phyloP scores from a whole-genome alignment of 805 yeast species.

The Candida berthetii region DNA sequence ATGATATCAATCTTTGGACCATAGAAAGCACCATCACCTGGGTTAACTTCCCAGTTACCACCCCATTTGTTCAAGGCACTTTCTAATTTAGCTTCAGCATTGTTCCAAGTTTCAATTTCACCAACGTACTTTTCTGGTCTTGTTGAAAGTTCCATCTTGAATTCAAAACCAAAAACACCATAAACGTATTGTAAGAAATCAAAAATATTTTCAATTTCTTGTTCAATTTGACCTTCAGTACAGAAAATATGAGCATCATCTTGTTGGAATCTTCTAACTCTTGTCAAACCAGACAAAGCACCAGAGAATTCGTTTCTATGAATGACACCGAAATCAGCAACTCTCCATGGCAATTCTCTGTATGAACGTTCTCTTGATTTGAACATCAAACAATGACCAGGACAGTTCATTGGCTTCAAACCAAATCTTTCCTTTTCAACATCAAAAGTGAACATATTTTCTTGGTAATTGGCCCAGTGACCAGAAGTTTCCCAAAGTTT shows the following conservation, averaged over 20 bases:
- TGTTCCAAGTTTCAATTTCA: constrained; percentile 89
- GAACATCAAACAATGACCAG: constrained; percentile 91
- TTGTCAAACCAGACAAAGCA: constrained; percentile 89
- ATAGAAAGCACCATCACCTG: constrained; percentile 96
- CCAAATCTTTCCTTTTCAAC: constrained; percentile 96
- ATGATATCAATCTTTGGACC: constrained; percentile 95
- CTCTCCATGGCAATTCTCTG: constrained; percentile 97
- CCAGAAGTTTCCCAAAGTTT: constrained; percentile 99
- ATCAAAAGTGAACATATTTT: constrained; percentile 94
- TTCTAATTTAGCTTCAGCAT: constrained; percentile 82
- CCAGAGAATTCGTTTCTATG: constrained; percentile 97
- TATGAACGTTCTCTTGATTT: constrained; percentile 91
- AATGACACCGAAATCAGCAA: constrained; percentile 95
- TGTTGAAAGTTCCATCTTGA: constrained; percentile 94
- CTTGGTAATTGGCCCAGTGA: constrained; percentile 97
- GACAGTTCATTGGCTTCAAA: constrained; percentile 91
- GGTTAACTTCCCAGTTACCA: constrained; percentile 89
- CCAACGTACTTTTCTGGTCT: constrained; percentile 97
- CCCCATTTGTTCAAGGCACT: constrained; percentile 80
- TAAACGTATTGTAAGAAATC: constrained; percentile 82
- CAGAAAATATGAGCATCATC: constrained; percentile 99
- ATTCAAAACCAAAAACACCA: constrained; percentile 90
- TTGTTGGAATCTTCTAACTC: constrained; percentile 98
- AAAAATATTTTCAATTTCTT: constrained; percentile 77
- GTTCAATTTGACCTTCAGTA: constrained; percentile 82